These are phyloP conservation scores for Hordeum vulgare DNA, from an alignment of 176 grass and related monocot species.

Conservation along the genomic window MorexV3_pseudomolecules_assembly NC_058520.1:27798310-27798809, in stretches of 20 bases:
- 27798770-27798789: slow-evolving; percentile 55
- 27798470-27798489: slow-evolving; percentile 51
- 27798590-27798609: slow-evolving; percentile 60
- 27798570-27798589: slow-evolving; percentile 63
- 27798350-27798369: slow-evolving; percentile 69
- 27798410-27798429: slow-evolving; percentile 69
- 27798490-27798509: slow-evolving; percentile 80
- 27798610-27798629: slow-evolving; percentile 86
- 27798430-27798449: slow-evolving; percentile 78
- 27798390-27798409: slow-evolving; percentile 55
- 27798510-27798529: slow-evolving; percentile 76
- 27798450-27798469: slow-evolving; percentile 66
- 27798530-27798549: slow-evolving; percentile 91
- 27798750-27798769: slow-evolving; percentile 50
- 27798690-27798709: slow-evolving; percentile 84
- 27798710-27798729: slow-evolving; percentile 79
- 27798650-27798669: slow-evolving; percentile 76
- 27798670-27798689: slow-evolving; percentile 80
- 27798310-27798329: slow-evolving; percentile 66
- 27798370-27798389: slow-evolving; percentile 60
- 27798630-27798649: slow-evolving; percentile 49
- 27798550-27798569: slow-evolving; percentile 77
- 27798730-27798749: slow-evolving; percentile 62
- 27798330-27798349: slow-evolving; percentile 89
- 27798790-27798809: slow-evolving; percentile 39